These are phyloP conservation scores for Colletotrichum shisoi DNA, from an alignment of 2,329 filamentous ascomycete species.

Conservation along the genomic window DNA sequence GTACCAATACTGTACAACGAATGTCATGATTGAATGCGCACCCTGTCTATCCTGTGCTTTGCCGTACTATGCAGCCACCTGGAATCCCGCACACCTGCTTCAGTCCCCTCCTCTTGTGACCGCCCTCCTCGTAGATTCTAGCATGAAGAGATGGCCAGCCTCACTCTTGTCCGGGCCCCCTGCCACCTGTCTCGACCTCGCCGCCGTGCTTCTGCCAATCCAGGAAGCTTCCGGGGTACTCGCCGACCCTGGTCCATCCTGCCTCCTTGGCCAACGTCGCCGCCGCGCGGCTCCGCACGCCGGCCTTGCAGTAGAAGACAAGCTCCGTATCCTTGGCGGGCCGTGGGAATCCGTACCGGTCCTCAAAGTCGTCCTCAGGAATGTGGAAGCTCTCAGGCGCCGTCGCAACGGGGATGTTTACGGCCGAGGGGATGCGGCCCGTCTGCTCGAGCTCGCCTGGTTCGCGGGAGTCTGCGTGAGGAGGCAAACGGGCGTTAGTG, in stretches of 20 bases:
- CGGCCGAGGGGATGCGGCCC: conserved; percentile 78
- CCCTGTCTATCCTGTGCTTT: not conserved
- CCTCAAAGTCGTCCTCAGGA: conserved; percentile 78
- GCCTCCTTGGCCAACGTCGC: conserved; percentile 78
- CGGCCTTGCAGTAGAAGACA: conserved; percentile 93
- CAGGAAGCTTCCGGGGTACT: conserved; percentile 79
- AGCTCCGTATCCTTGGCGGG: conserved; percentile 65
- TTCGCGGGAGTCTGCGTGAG: conserved; percentile 71
- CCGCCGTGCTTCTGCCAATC: conserved; percentile 84
- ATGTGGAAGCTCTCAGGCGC: conserved; percentile 83
- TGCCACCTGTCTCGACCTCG: conserved; percentile 54
- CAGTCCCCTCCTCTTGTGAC: not conserved
- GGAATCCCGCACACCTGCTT: not conserved
- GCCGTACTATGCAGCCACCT: not conserved
- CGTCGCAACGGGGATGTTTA: conserved; percentile 82
- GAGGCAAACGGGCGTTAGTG: not conserved
- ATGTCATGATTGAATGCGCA: conserved; percentile 29
- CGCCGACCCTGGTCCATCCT: conserved; percentile 75
- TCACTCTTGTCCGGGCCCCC: conserved; percentile 8
- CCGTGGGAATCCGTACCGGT: conserved; percentile 79
- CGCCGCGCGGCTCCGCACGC: conserved; percentile 80
- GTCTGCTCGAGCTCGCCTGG: conserved; percentile 69
- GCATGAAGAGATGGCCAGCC: not conserved
- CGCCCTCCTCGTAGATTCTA: not conserved
- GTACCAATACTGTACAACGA: conserved; percentile 34